Conservation (phyloP, 2,329 filamentous ascomycete species). For the Thielaviopsis euricoi region DNA sequence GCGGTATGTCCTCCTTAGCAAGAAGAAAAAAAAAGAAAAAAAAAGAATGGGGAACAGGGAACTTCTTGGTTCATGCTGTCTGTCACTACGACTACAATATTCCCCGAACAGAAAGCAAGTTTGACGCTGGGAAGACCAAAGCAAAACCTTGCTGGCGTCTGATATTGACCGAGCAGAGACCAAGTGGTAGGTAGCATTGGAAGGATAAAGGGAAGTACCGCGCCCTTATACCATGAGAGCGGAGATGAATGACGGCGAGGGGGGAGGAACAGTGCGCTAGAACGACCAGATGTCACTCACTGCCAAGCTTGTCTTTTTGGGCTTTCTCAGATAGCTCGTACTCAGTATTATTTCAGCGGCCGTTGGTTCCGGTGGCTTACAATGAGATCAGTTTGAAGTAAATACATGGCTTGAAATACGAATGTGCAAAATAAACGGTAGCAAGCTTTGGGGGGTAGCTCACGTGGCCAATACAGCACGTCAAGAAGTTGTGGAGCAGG, state of each 20-base stretch:
- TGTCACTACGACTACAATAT: too few species aligned
- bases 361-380: too few species aligned
- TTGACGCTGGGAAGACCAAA: neutral
- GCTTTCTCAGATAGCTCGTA: too few species aligned
- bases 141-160: neutral
- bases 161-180: neutral
- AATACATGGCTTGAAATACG: neutral
- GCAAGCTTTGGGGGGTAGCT: neutral
- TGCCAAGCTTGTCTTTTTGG: too few species aligned
- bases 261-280: too few species aligned
- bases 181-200: neutral
- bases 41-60: neutral
- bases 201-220: neutral
- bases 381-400: neutral
- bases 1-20: neutral
- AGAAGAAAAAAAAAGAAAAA: neutral
- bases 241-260: too few species aligned
- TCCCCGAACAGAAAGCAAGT: neutral
- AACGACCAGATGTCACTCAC: too few species aligned
- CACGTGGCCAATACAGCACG: too few species aligned
- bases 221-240: neutral
- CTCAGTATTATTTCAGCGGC: too few species aligned
- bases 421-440: too few species aligned
- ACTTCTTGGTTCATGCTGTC: neutral
- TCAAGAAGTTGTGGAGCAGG: too few species aligned